phyloP scores from a whole-genome alignment of 352 stramenopile genomes.

The Achlya hypogyna region DNA sequence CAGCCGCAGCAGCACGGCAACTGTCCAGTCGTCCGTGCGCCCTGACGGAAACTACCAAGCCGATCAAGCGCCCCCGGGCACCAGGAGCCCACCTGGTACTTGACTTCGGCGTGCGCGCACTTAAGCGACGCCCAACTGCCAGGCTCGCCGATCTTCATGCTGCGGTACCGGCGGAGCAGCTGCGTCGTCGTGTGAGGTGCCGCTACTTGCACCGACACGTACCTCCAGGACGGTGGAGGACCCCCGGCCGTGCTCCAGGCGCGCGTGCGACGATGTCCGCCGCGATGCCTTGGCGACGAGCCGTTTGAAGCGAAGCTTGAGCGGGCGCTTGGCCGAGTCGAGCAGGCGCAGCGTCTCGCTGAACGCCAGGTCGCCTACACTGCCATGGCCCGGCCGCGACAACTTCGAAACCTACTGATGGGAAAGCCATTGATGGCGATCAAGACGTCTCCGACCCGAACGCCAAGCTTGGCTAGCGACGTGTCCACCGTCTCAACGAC shows the following conservation, averaged over 20 bases:
- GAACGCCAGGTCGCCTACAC: conserved; percentile 51
- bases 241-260: neutral
- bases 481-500: neutral
- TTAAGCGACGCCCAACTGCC: conserved; percentile 49
- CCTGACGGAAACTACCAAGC: conserved; percentile 61
- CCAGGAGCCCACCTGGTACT: conserved; percentile 46
- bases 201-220: neutral
- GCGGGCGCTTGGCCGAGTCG: conserved; percentile 40
- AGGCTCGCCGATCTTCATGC: conserved; percentile 56
- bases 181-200: conserved; percentile 21
- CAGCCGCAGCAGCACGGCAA: conserved; percentile 54
- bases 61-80: too few species aligned
- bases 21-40: conserved; percentile 58
- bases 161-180: conserved; percentile 55
- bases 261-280: neutral
- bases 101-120: conserved; percentile 49
- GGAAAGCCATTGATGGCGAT: conserved; percentile 65
- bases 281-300: neutral
- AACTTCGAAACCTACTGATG: conserved; percentile 29
- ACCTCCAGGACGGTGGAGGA: conserved; percentile 3
- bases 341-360: conserved; percentile 43
- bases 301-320: conserved; percentile 57
- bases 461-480: conserved; percentile 16
- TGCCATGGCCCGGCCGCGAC: neutral
- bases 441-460: conserved; percentile 56